phyloP scores from a whole-genome alignment of 1,139 yeast genomes.

The Candida smagusa region DNA sequence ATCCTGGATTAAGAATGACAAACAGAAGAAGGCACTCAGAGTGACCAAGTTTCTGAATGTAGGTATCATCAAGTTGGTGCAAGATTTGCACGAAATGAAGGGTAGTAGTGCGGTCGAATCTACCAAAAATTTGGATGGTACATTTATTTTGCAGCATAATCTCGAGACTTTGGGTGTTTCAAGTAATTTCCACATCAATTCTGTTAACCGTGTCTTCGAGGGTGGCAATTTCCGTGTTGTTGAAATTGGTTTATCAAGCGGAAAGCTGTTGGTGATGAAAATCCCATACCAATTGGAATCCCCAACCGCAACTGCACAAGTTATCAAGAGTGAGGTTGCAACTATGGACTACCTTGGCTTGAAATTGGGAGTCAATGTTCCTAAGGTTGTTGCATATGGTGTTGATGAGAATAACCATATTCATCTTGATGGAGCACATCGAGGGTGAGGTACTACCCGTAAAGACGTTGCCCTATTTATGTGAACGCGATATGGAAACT shows the following conservation, averaged over 20 bases:
- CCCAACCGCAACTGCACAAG: slow-evolving; percentile 57
- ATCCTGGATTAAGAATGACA: slow-evolving; percentile 83
- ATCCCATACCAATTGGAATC: slow-evolving; percentile 81
- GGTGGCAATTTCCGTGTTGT: slow-evolving; percentile 92
- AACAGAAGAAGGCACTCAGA: slow-evolving; percentile 67
- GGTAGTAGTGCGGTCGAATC: slow-evolving; percentile 24
- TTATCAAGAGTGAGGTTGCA: slow-evolving; percentile 88
- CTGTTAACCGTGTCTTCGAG: slow-evolving; percentile 83
- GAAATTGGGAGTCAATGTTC: too few species aligned
- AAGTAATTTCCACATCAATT: slow-evolving; percentile 53
- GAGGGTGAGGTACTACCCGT: too few species aligned
- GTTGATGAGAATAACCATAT: too few species aligned
- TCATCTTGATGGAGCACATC: too few species aligned
- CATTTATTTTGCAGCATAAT: slow-evolving; percentile 46
- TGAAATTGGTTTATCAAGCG: slow-evolving; percentile 61
- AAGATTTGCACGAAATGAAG: slow-evolving; percentile 30
- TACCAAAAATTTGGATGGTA: slow-evolving; percentile 34
- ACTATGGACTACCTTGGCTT: too few species aligned
- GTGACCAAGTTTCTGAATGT: slow-evolving; percentile 79
- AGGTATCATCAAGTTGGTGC: slow-evolving; percentile 58
- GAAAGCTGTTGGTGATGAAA: slow-evolving; percentile 66
- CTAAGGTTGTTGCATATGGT: too few species aligned
- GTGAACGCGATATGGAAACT: too few species aligned
- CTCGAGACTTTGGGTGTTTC: slow-evolving; percentile 38
- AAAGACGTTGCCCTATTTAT: too few species aligned